phyloP scores from a whole-genome alignment of 306 rosid species.

The Cucumis sativus region DNA sequence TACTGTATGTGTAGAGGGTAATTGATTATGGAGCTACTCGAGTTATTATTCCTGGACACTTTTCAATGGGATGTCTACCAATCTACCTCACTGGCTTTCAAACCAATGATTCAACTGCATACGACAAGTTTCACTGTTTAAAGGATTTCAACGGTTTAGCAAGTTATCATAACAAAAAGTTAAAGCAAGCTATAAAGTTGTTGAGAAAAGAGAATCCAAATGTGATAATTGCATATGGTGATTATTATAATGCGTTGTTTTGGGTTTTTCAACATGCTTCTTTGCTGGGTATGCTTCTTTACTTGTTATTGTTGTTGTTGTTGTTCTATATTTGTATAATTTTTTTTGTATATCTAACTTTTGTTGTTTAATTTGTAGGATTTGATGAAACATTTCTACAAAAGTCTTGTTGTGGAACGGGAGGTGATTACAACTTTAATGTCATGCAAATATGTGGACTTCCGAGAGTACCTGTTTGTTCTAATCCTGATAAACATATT shows the following conservation, averaged over 20 bases:
- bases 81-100: constrained; percentile 6
- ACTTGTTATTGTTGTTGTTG: not conserved
- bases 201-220: constrained; percentile 8
- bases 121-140: constrained; percentile 6
- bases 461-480: constrained; percentile 1
- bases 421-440: constrained; percentile 8
- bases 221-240: constrained; percentile 7
- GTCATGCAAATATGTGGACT: not conserved
- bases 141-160: not conserved
- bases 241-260: constrained; percentile 9
- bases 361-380: not conserved
- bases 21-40: constrained; percentile 7
- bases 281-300: not conserved
- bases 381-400: constrained; percentile 2
- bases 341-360: not conserved
- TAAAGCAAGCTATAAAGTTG: constrained; percentile 5
- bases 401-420: constrained; percentile 16
- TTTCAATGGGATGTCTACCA: constrained; percentile 13
- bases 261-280: constrained; percentile 8
- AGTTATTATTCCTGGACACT: constrained; percentile 14
- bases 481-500: constrained; percentile 7
- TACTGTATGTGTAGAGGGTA: not conserved
- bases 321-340: not conserved
- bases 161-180: constrained; percentile 5
- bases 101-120: constrained; percentile 8